A percentile compares a stretch with the other conserved stretches of the same genome.
These are phyloP conservation scores for Aspergillus uvarum DNA, from an alignment of 2,329 filamentous ascomycete species.

Conservation along the genomic window DNA sequence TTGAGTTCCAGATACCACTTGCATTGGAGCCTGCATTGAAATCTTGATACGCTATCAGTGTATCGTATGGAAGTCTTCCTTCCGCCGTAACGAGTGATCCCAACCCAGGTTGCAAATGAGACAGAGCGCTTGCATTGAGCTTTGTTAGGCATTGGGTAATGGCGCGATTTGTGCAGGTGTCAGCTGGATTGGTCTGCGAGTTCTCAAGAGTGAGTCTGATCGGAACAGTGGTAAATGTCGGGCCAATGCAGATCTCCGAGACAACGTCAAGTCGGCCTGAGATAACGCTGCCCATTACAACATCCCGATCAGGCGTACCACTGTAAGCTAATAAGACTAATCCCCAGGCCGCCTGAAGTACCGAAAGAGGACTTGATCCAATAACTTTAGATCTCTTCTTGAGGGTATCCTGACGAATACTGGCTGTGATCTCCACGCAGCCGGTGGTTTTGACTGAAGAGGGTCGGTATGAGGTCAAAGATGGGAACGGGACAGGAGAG, in stretches of 20 bases:
- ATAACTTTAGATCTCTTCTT: conserved; percentile 30
- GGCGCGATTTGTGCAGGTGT: conserved; percentile 21
- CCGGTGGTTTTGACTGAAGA: conserved; percentile 15
- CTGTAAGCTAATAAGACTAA: conserved; percentile 35
- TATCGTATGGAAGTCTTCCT: conserved; percentile 36
- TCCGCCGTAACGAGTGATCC: conserved; percentile 25
- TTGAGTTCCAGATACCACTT: conserved; percentile 19
- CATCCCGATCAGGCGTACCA: conserved; percentile 34
- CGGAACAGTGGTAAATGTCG: conserved; percentile 38
- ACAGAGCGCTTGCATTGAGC: conserved; percentile 23
- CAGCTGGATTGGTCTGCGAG: conserved; percentile 15
- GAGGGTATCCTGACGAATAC: conserved; percentile 27
- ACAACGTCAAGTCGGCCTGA: conserved; percentile 30
- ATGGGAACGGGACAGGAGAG: conserved; percentile 25
- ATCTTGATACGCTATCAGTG: conserved; percentile 36
- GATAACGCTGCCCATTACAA: conserved; percentile 37
- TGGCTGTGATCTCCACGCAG: conserved; percentile 24
- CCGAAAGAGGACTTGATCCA: conserved; percentile 32
- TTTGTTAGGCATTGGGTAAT: conserved; percentile 27
- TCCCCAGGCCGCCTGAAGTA: conserved; percentile 40
- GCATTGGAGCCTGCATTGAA: conserved; percentile 22
- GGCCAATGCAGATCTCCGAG: conserved; percentile 31
- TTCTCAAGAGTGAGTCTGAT: conserved; percentile 28
- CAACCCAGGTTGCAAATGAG: conserved; percentile 25
- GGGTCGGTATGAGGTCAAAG: conserved; percentile 22